phyloP scores from a whole-genome alignment of 1,139 yeast species.

The Yamadazyma sp. region DNA sequence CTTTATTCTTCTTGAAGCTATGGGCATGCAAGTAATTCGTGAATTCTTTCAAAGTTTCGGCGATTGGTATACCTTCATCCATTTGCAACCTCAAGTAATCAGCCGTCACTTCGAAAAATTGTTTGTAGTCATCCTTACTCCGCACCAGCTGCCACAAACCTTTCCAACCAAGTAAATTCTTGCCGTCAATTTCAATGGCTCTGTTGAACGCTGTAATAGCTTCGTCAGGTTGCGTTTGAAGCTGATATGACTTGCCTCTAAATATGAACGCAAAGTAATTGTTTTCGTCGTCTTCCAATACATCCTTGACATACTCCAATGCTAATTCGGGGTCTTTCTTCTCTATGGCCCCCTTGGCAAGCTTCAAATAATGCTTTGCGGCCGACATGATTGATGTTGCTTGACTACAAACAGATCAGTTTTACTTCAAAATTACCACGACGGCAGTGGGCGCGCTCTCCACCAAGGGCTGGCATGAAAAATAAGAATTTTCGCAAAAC shows the following conservation, averaged over 20 bases:
- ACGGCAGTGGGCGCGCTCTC: no score
- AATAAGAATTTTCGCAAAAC: neutral
- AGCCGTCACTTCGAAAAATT: constrained; percentile 49
- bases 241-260: constrained; percentile 58
- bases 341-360: constrained; percentile 59
- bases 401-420: no score
- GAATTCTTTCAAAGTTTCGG: constrained; percentile 50
- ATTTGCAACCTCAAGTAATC: constrained; percentile 17
- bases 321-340: constrained; percentile 60
- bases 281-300: constrained; percentile 51
- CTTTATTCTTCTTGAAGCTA: constrained; percentile 28
- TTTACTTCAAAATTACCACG: no score
- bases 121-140: constrained; percentile 34
- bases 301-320: constrained; percentile 50
- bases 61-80: constrained; percentile 32
- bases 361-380: constrained; percentile 40
- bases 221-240: constrained; percentile 34
- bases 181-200: constrained; percentile 59
- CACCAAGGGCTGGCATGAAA: no score
- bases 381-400: constrained; percentile 11
- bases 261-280: constrained; percentile 69
- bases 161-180: constrained; percentile 73
- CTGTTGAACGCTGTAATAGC: constrained; percentile 52
- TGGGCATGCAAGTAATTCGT: constrained; percentile 42
- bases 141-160: constrained; percentile 58